A percentile compares a stretch with the other conserved stretches of the same genome.
These are phyloP conservation scores for Agaricus sinodeliciosus DNA, from an alignment of 768 basidiomycete species.

Conservation along the genomic window DNA sequence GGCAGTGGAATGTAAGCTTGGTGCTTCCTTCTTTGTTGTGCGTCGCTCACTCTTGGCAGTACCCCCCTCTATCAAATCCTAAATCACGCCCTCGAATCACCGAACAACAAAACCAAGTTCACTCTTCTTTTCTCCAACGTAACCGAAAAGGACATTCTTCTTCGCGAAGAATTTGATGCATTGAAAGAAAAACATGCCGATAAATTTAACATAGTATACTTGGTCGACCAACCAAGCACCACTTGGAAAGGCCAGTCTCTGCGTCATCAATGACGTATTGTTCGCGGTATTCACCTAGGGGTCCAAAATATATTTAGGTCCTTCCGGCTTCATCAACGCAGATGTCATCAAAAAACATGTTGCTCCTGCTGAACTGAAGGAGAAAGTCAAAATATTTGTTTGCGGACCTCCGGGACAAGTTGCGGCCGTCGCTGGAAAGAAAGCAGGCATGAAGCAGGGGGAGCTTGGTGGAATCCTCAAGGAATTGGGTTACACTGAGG, in stretches of 20 bases:
- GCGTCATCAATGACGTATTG: constrained; percentile 7
- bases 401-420: constrained; percentile 92
- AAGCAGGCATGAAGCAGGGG: constrained; percentile 85
- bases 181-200: constrained; percentile 63
- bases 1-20: constrained; percentile 81
- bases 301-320: constrained; percentile 30
- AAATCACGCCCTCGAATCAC: constrained; percentile 62
- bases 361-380: constrained; percentile 50
- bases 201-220: constrained; percentile 77
- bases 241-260: constrained; percentile 47
- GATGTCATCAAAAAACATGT: constrained; percentile 73
- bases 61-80: constrained; percentile 84
- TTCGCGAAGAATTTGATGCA: constrained; percentile 69
- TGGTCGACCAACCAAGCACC: constrained; percentile 68
- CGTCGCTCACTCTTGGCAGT: constrained; percentile 26
- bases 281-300: neutral
- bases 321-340: constrained; percentile 66
- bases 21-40: neutral
- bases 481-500: constrained; percentile 78
- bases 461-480: constrained; percentile 76
- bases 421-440: constrained; percentile 82
- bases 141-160: constrained; percentile 84
- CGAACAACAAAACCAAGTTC: constrained; percentile 88
- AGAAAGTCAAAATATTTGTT: constrained; percentile 85
- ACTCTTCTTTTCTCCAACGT: constrained; percentile 90